Evolutionary conservation across 306 rosid genomes (phyloP).

Genomic region (Casuarina equisetifolia): DNA sequence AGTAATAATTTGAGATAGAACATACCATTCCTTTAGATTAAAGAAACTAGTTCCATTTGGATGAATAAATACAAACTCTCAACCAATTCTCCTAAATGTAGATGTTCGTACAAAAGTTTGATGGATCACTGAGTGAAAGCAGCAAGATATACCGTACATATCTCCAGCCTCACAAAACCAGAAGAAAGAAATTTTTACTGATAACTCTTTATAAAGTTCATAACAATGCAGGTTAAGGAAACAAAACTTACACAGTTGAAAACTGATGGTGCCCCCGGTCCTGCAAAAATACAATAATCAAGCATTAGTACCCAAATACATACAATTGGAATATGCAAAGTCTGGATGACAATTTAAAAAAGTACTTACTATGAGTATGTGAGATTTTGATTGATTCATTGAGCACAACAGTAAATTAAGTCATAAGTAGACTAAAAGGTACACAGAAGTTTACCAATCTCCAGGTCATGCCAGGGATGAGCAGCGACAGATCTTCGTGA

Average conservation of each 20-base stretch:
- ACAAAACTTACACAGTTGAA: slow-evolving; percentile 80
- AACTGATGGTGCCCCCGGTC: slow-evolving; percentile 92
- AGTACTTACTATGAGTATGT: not conserved
- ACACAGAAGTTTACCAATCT: slow-evolving; percentile 56
- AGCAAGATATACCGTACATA: slow-evolving; percentile 2
- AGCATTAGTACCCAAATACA: slow-evolving; percentile 20
- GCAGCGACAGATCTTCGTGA: slow-evolving; percentile 88
- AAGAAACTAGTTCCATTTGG: slow-evolving; percentile 9
- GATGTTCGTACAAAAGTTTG: not conserved
- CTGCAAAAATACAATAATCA: slow-evolving; percentile 45
- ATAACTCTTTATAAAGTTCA: slow-evolving; percentile 1
- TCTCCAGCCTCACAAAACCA: slow-evolving; percentile 9
- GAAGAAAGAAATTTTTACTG: slow-evolving; percentile 2
- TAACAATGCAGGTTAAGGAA: slow-evolving; percentile 2
- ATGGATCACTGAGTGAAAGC: not conserved
- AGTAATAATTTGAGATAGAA: not conserved
- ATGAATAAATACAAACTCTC: not conserved
- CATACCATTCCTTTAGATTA: not conserved
- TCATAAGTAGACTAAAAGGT: not conserved
- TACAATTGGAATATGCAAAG: not conserved
- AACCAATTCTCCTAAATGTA: not conserved
- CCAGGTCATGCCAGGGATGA: slow-evolving; percentile 98
- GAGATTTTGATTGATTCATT: not conserved
- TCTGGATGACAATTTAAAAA: not conserved
- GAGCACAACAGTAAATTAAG: slow-evolving; percentile 1